Evolutionary conservation across 495 filamentous ascomycete genomes (phyloP), one percentile per base, ranked within the genome.

Genomic region (Tuber indicum): DNA sequence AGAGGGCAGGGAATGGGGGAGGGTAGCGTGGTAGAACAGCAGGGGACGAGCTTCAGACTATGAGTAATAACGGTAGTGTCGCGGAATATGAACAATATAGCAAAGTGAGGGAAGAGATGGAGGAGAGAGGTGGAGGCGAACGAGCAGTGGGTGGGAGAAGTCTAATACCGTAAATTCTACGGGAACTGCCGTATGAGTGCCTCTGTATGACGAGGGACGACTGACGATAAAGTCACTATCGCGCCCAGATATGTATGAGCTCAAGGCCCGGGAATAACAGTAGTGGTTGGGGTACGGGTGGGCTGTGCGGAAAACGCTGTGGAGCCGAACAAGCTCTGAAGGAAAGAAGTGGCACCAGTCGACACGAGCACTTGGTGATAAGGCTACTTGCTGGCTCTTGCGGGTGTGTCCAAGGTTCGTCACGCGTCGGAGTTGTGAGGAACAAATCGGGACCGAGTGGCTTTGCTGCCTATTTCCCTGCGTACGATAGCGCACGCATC

Each of bases 401-500:
- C 49, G 23, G 49, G 49, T 49, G 47, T 19, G 21, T 52, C 49
- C 23, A 52, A 52, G 49, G 49, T 52, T n/a, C 49, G 52, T 62
- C n/a, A 32, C n/a, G 52, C n/a, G 52, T 62, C n/a, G 52, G 52
- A 32, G n/a, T 32, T 9, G 52, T 3, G n/a, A 62, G 52, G 10
- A 21, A 32, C 52, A 32, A 62, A 62, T 62, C 52, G 16, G 52
- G 52, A 12, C 49, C 49, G 1, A 16, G 52, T 16, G n/a, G 26
- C 52, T 32, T 62, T 62, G 10, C 52, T 10, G 8, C 23, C 2
- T 2, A 2, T 12, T 58, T 1, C 23, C 17, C 76, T 72, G 69
- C 72, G 78, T 74, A 76, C 70, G 41, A 21, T 69, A 26, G 10
- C 71, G 77, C 70, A 78, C 70, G 75, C 26, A 62, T 62, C 52